Base-by-base conservation (phyloP, 2,329 filamentous ascomycete genomes). In the Dactylonectria estremocensis region DNA sequence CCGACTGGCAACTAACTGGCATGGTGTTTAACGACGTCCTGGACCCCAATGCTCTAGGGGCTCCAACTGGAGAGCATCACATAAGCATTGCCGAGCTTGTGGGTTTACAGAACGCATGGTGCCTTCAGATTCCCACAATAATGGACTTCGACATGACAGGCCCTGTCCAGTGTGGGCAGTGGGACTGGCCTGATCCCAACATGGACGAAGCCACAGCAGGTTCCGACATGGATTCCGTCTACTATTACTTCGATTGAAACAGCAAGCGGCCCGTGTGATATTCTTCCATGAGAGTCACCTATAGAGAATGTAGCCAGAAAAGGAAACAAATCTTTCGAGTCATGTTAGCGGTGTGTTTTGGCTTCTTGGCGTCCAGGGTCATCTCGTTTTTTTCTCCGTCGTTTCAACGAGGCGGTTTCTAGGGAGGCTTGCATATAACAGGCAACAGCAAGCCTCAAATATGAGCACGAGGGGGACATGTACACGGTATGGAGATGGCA, bases 91-190 rank as follows among this genome's bases (percentile, higher is more conserved):
- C 74, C 18, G 74, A 72, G 48, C 63, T 75, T 31, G 64, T 72
- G 13, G 69, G 73, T 20, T 60, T 78, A 58, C 76, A 75, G 40
- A 73, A 69, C 46, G 52, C 72, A 37, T 80, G 78, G 78, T 75
- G 71, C 61, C 76, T 61, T 18, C 77, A 78, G 61, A 71, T 77
- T 62, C 70, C 73, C 16, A 64, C 70, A 2, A 68, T 76, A 61
- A 73, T 77, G 73, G 77, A 78, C 62, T 74, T 78, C 49, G 78
- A 79, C 64, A 70, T 78, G 45, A 35, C 70, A 0, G 71, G 66
- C 0, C 64, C 72, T 40, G 67, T 76, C 31, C 69, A 71, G 10
- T 63, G 68, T 31, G 66, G 58, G 7, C 77, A 77, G 35, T 79
- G 77, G 77, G 68, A 73, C 57, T 79, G 77, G 78, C 66, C 74